Conservation (phyloP, 441 rosid genomes). For the Aleurites moluccanus region DNA sequence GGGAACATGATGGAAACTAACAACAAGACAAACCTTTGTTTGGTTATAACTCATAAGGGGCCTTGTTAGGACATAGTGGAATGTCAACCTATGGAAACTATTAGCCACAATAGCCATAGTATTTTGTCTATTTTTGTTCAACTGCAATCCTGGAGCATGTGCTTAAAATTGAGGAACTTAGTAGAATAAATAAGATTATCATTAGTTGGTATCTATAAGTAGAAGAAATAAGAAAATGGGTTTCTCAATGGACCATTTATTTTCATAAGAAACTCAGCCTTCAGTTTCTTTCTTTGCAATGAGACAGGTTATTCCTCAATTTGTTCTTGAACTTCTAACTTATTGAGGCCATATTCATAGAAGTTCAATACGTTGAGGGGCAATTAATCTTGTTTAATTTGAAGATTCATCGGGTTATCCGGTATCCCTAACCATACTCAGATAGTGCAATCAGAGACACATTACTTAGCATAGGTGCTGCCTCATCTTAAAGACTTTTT, state of each 20-base stretch:
- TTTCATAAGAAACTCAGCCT: not conserved
- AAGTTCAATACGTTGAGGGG: not conserved
- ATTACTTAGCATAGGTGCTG: not conserved
- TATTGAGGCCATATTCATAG: not conserved
- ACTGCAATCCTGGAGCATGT: not conserved
- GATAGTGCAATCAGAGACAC: not conserved
- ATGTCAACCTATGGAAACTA: not conserved
- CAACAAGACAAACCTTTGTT: not conserved
- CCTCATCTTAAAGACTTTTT: not conserved
- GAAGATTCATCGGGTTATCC: not conserved
- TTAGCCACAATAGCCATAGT: not conserved
- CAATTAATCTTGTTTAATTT: not conserved
- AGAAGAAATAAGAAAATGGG: not conserved
- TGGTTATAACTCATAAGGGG: not conserved
- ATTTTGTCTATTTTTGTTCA: not conserved
- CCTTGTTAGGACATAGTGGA: not conserved
- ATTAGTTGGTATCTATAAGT: not conserved
- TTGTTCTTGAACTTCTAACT: not conserved
- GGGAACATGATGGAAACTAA: not conserved
- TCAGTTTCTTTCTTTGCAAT: not conserved
- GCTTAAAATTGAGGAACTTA: not conserved
- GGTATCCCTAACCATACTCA: not conserved
- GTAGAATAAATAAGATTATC: not conserved
- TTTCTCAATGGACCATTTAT: not conserved
- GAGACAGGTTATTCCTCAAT: not conserved